These are phyloP conservation scores for Metrosideros polymorpha DNA, from an alignment of 441 rosid species.

Conservation along the genomic window DNA sequence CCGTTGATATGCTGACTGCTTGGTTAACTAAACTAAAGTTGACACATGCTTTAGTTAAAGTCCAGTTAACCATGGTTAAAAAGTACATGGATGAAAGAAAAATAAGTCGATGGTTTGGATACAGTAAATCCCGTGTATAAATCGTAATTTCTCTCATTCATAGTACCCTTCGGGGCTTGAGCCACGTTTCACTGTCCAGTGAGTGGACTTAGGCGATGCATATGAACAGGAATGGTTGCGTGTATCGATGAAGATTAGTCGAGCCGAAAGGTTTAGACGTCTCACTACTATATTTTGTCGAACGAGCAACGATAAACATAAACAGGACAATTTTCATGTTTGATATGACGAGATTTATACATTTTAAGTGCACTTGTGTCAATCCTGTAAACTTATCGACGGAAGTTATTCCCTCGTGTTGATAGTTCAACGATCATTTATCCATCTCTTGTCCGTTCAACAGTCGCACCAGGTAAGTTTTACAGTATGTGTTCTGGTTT, in stretches of 20 bases:
- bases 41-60: background rate
- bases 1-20: background rate
- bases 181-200: background rate
- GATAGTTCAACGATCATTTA: background rate
- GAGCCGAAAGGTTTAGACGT: background rate
- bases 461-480: background rate
- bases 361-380: background rate
- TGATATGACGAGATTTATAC: background rate
- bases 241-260: background rate
- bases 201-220: background rate
- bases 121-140: background rate
- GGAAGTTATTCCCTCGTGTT: background rate
- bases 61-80: background rate
- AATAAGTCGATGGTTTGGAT: background rate
- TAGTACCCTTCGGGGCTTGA: too few species aligned
- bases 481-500: background rate
- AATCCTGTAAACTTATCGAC: background rate
- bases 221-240: background rate
- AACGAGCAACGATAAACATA: background rate
- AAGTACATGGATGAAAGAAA: background rate
- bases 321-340: background rate
- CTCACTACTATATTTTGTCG: background rate
- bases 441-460: background rate
- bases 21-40: background rate
- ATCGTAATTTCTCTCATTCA: background rate